These are phyloP conservation scores for Cordyceps farinosa DNA, from an alignment of 2,329 filamentous ascomycete genomes.

Conservation along the genomic window DNA sequence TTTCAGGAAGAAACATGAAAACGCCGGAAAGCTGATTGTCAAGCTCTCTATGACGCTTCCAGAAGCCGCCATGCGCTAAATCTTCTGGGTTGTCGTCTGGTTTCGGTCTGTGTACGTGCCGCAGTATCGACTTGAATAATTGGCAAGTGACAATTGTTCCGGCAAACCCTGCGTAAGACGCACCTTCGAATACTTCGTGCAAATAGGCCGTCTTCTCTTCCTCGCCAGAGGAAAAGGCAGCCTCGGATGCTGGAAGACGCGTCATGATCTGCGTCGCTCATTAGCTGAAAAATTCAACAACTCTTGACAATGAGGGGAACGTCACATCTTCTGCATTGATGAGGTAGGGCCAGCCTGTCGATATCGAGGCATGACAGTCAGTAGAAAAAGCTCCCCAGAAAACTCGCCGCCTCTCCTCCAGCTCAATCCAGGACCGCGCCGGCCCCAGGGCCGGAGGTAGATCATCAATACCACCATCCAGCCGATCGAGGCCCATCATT, in stretches of 20 bases:
- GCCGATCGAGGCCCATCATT: constrained; percentile 80
- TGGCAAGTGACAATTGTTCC: constrained; percentile 70
- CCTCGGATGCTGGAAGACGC: constrained; percentile 74
- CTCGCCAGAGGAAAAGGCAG: constrained; percentile 66
- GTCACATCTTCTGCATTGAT: constrained; percentile 68
- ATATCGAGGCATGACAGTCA: constrained; percentile 82
- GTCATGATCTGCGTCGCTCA: constrained; percentile 58
- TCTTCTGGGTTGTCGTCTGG: constrained; percentile 70
- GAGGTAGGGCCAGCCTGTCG: constrained; percentile 83
- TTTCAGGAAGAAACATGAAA: constrained; percentile 73
- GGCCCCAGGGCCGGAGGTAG: constrained; percentile 72
- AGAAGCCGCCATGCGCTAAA: constrained; percentile 71
- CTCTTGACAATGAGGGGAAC: neutral
- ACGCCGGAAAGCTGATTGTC: constrained; percentile 77
- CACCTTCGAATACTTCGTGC: constrained; percentile 59
- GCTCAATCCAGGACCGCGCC: constrained; percentile 74
- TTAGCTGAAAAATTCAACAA: neutral
- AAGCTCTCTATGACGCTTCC: constrained; percentile 78
- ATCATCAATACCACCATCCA: constrained; percentile 63
- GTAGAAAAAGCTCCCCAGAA: constrained; percentile 85
- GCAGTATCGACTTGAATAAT: constrained; percentile 76
- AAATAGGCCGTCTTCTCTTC: constrained; percentile 62
- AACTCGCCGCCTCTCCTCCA: constrained; percentile 70
- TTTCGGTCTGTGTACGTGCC: constrained; percentile 72
- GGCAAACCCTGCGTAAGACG: constrained; percentile 66